Evolutionary conservation across 2,329 filamentous ascomycete genomes (phyloP), one percentile per base, ranked within the genome.

Genomic region (Cercospora nicotianae): DNA sequence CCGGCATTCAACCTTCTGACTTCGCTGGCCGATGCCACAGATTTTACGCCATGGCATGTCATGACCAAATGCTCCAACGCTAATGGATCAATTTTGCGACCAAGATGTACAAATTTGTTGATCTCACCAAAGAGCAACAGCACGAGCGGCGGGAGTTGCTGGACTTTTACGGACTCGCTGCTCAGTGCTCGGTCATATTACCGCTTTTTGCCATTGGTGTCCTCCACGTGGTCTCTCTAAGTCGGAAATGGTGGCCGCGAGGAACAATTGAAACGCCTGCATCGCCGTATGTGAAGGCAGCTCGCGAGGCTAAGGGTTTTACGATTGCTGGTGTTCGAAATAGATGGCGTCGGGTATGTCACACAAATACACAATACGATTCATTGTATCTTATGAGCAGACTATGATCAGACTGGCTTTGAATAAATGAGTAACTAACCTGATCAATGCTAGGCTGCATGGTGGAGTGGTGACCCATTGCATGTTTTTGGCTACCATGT

Each of bases 91-190:
- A 4, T 30, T 31, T 20, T 30, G 53, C 53, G 48, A 36, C 30
- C 9, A 65, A 60, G 12, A 65, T 65, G 74, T 89, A 86, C 75
- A 82, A 82, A 30, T 88, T 88, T 70, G 76, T 85, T 42, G 80
- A 80, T n/a, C 79, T 87, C 28, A 80, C 81, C 12, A 77, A 83
- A 13, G 79, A 81, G 28, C 83, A 87, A 70, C 82, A 83, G 64
- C 78, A 83, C 58, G 80, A 81, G 28, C 82, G 87, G 39, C 81
- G 86, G 36, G 78, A 82, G 26, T 75, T 84, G 26, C 82, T 89
- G n/a, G 83, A 87, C 72, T 78, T 79, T 60, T 86, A 87, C 63
- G 86, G 85, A 7, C 76, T 80, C n/a, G 77, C 85, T 42, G 87
- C 86, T 16, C 87, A 89, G 75, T 77, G 82, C 69, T 87, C 86